A percentile compares a stretch with the other conserved stretches of the same genome.
phyloP scores from a whole-genome alignment of 1,284 basidiomycete genomes.

The Cerrena zonata region DNA sequence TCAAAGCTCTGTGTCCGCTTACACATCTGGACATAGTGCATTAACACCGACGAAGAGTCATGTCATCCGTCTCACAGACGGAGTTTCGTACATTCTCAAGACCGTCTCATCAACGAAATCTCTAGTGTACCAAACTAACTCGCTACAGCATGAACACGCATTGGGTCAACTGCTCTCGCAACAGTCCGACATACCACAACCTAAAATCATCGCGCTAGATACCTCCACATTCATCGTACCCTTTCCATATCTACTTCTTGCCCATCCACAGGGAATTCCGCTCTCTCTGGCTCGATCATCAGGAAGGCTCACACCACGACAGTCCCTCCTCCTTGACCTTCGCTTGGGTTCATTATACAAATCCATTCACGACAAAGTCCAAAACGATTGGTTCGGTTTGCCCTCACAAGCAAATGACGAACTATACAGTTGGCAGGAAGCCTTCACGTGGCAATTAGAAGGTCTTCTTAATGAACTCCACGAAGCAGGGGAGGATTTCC shows the following conservation, averaged over 20 bases:
- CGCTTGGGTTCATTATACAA: constrained; percentile 52
- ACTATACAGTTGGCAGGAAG: constrained; percentile 67
- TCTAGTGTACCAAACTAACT: constrained; percentile 20
- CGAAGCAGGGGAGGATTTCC: constrained; percentile 24
- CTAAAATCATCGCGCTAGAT: constrained; percentile 17
- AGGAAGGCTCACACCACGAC: constrained; percentile 36
- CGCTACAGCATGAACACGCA: constrained; percentile 22
- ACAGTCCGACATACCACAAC: constrained; percentile 23
- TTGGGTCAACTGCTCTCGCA: constrained; percentile 20
- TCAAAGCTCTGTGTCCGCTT: neutral
- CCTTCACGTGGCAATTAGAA: constrained; percentile 57
- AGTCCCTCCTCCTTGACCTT: constrained; percentile 47
- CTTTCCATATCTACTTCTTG: constrained; percentile 26
- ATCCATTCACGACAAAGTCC: constrained; percentile 53
- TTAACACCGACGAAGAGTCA: constrained; percentile 19
- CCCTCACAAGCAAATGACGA: constrained; percentile 35
- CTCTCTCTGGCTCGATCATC: constrained; percentile 32
- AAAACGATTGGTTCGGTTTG: constrained; percentile 68
- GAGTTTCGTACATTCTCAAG: constrained; percentile 19
- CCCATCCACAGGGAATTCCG: constrained; percentile 21
- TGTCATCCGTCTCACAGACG: constrained; percentile 13
- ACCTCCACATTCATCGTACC: constrained; percentile 18
- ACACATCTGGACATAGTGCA: constrained; percentile 13
- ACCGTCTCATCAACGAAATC: constrained; percentile 13
- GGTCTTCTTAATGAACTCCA: constrained; percentile 36